Conservation (phyloP, 345 rosid genomes). For the Dipteronia sinensis region DNA sequence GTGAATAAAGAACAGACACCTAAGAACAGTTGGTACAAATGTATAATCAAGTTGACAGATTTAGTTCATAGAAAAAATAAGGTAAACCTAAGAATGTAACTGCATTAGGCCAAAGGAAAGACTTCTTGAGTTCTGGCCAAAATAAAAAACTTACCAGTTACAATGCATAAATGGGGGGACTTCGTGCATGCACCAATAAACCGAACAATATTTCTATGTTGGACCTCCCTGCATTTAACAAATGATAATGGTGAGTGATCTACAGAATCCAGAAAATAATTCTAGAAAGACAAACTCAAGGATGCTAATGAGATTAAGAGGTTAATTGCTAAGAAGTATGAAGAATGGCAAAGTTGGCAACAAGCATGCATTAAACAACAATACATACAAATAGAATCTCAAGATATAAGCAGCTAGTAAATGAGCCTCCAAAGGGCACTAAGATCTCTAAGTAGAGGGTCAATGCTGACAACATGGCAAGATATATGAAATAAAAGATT, state of each 20-base stretch:
- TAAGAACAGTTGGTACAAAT: neutral
- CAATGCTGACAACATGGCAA: neutral
- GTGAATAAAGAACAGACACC: neutral
- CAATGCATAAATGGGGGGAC: conserved; percentile 62
- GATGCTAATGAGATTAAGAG: neutral
- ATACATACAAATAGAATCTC: neutral
- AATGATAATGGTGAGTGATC: conserved; percentile 13
- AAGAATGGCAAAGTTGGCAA: neutral
- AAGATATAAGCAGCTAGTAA: neutral
- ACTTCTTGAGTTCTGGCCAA: neutral
- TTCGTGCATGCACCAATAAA: conserved; percentile 72
- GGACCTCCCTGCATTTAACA: conserved; percentile 54
- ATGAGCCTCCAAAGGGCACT: neutral
- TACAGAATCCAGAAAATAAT: neutral
- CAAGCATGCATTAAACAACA: neutral
- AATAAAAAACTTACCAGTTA: conserved; percentile 51
- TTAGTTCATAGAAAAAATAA: conserved; percentile 2
- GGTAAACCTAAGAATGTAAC: conserved; percentile 1
- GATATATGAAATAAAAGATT: neutral
- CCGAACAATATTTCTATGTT: conserved; percentile 62
- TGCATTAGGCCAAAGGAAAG: neutral
- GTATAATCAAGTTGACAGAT: neutral
- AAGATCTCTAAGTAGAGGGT: neutral
- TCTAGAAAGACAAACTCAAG: neutral
- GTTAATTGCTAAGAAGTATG: neutral